Percentiles rank a stretch among this genome's conserved stretches.
phyloP scores from a whole-genome alignment of 164 flowering plant genomes.

The Aristolochia contorta region DNA sequence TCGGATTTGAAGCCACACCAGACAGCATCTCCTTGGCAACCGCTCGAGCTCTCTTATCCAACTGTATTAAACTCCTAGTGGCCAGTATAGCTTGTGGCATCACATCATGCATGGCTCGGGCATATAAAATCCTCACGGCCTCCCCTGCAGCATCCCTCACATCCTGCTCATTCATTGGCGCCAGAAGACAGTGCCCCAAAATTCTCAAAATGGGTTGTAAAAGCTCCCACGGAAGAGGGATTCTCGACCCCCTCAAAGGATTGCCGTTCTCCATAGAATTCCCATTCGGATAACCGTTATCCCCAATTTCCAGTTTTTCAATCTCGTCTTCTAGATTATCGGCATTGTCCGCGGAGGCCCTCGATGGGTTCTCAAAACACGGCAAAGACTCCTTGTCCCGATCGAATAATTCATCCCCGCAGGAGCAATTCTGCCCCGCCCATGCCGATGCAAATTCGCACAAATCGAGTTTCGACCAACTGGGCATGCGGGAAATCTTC shows the following conservation, averaged over 20 bases:
- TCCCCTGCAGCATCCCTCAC: conserved; percentile 65
- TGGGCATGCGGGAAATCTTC: conserved; percentile 78
- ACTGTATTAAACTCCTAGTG: conserved; percentile 74
- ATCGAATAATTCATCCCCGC: conserved; percentile 26
- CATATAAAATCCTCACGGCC: conserved; percentile 76
- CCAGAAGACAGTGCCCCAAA: conserved; percentile 80
- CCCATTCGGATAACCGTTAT: conserved; percentile 1
- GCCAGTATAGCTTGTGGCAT: conserved; percentile 81
- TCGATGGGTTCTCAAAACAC: conserved; percentile 13
- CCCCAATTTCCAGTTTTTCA: conserved; percentile 23
- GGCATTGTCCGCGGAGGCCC: conserved; percentile 12
- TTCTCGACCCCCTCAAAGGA: conserved; percentile 33
- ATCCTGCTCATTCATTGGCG: conserved; percentile 63
- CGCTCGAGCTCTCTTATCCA: conserved; percentile 53
- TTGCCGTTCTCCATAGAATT: not conserved
- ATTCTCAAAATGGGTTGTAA: conserved; percentile 73
- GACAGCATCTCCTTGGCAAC: conserved; percentile 28
- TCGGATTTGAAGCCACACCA: conserved; percentile 46
- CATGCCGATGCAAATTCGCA: conserved; percentile 56
- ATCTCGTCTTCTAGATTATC: conserved; percentile 28
- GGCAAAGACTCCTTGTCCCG: not conserved
- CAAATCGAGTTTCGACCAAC: conserved; percentile 73
- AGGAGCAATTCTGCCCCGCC: conserved; percentile 79
- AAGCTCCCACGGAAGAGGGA: conserved; percentile 95
- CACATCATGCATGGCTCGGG: conserved; percentile 84